A percentile compares a stretch with the other conserved stretches of the same genome.
Conservation (phyloP, 352 stramenopile genomes). For the Pythium utonaiense region DNA sequence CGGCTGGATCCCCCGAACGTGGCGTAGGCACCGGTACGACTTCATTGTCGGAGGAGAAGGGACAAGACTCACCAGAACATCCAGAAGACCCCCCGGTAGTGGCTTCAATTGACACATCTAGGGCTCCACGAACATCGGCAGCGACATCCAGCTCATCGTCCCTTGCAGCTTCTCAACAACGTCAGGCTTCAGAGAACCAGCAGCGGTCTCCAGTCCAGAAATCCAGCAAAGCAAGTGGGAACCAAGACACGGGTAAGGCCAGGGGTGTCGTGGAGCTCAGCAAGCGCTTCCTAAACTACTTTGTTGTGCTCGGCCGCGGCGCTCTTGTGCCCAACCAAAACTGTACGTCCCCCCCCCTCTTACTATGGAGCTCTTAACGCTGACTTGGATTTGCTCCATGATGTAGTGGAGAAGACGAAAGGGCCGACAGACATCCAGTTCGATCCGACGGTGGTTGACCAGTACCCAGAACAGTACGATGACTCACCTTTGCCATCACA, state of each 20-base stretch:
- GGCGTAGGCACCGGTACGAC: background rate
- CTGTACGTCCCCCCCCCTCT: constrained; percentile 33
- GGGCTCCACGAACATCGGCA: constrained; percentile 8
- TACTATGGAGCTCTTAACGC: background rate
- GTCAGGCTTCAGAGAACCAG: constrained; percentile 34
- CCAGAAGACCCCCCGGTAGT: constrained; percentile 30
- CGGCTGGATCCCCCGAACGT: background rate
- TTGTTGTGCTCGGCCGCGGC: constrained; percentile 70
- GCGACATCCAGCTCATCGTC: background rate
- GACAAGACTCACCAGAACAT: constrained; percentile 47
- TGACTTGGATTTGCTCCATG: background rate
- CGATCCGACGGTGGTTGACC: constrained; percentile 54
- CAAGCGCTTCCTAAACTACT: constrained; percentile 84
- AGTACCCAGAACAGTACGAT: constrained; percentile 54
- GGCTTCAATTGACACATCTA: constrained; percentile 5
- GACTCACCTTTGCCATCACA: constrained; percentile 61
- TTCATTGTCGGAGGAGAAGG: constrained; percentile 35
- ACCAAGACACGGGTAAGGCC: constrained; percentile 36
- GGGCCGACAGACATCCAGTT: constrained; percentile 71
- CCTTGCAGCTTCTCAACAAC: background rate
- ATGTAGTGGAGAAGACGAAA: constrained; percentile 65
- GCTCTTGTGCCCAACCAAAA: constrained; percentile 53
- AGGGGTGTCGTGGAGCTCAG: constrained; percentile 66
- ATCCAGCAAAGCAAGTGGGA: constrained; percentile 17
- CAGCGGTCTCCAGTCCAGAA: constrained; percentile 30